Percentiles rank a stretch among this genome's conserved stretches.
Conservation (phyloP, 75 land plant genomes). For the Ceratopteris richardii region DNA sequence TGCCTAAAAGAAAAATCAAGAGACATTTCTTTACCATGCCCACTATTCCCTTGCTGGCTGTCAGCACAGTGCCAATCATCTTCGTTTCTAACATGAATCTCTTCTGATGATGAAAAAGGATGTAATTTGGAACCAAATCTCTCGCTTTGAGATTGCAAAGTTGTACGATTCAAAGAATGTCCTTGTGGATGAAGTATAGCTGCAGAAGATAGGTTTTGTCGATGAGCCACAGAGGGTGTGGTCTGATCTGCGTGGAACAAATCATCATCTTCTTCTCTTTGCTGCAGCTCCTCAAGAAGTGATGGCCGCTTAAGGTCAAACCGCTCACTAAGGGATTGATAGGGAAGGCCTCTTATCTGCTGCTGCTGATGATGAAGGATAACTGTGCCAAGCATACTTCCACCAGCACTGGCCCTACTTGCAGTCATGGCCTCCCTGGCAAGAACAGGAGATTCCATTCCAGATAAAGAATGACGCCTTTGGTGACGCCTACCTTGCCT, state of each 20-base stretch:
- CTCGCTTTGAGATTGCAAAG: neutral
- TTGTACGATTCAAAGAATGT: neutral
- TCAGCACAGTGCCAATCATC: neutral
- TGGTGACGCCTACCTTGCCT: slow-evolving; percentile 1
- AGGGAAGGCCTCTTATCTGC: neutral
- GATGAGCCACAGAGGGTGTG: neutral
- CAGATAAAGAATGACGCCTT: neutral
- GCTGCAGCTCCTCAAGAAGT: neutral
- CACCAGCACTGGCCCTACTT: slow-evolving; percentile 2
- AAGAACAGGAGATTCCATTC: neutral
- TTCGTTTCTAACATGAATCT: neutral
- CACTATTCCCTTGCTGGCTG: neutral
- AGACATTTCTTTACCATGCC: neutral
- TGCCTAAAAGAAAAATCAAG: neutral
- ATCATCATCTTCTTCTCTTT: slow-evolving; percentile 5
- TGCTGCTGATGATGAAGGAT: slow-evolving; percentile 1
- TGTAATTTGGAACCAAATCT: neutral
- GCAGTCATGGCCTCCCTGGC: neutral
- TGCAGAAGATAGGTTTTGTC: neutral
- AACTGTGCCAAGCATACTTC: neutral
- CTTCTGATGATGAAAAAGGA: neutral
- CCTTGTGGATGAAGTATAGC: neutral
- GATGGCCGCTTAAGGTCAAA: slow-evolving; percentile 4
- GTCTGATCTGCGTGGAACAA: neutral
- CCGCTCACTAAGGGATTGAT: neutral